Evolutionary conservation across 1,284 basidiomycete species (phyloP), one percentile per base, ranked within the genome.

Genomic region (Boletellus deceptivus): DNA sequence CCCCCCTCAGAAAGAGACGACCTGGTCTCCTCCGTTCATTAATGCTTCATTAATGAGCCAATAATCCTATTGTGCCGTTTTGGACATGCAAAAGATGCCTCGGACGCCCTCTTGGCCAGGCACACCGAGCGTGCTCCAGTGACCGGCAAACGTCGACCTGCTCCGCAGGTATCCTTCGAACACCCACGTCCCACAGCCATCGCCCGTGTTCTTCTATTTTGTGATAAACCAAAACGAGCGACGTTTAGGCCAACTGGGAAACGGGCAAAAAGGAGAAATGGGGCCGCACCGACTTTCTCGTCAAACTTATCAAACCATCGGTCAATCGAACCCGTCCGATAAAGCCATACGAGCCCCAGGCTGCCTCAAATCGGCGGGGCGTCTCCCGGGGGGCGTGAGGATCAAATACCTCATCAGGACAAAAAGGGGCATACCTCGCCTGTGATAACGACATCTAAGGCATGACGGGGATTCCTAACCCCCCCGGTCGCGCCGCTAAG

Each of bases 31-130:
- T 55, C 62, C 64, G 60, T 68, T 66, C 54, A 64, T 64, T 56
- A 56, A 59, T 14, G 4, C 25, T 59, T 56, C 57, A 63, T 69
- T 63, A 59, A 65, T 61, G 41, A 53, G 22, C 35, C 51, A 57
- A 63, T 61, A 56, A 63, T 65, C 59, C 63, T 69, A 59, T 47
- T 52, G 43, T 20, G 64, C 53, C 35, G 57, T 63, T 60, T 75
- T 80, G 44, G 65, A 70, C 67, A 83, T 65, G 60, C 80, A 79
- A 67, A 83, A 83, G 50, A 83, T 74, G n/a, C 81, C 80, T 18
- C 69, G 64, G 43, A 76, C 48, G 59, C 64, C 55, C 58, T 65
- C 66, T 49, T 57, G 55, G n/a, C 68, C 56, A 29, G 34, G 22
- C 8, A 43, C 41, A 18, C 45, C 25, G 27, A 67, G 50, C 24